These are phyloP conservation scores for Hygrophorus pudorinus DNA, from an alignment of 768 basidiomycete genomes.

Conservation along the genomic window DNA sequence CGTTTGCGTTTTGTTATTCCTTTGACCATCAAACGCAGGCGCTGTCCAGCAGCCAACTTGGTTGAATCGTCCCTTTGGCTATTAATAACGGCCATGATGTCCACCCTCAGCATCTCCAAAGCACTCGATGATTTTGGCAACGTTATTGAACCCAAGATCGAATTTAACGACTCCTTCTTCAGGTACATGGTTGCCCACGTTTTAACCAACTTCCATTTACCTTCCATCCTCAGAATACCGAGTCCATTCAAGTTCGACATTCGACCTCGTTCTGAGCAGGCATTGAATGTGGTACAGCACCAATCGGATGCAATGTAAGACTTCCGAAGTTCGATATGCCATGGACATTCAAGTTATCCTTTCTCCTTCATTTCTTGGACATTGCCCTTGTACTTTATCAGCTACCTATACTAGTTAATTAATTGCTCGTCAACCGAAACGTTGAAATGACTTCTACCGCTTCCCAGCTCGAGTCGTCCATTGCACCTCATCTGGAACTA, in stretches of 20 bases:
- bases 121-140: constrained; percentile 2
- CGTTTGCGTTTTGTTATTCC: too few relatives aligned
- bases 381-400: too few relatives aligned
- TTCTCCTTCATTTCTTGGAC: too few relatives aligned
- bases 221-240: constrained; percentile 26
- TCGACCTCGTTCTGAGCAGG: constrained; percentile 37
- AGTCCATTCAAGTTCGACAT: constrained; percentile 39
- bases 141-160: constrained; percentile 5
- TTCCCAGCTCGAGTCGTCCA: too few relatives aligned
- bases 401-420: not conserved
- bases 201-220: not conserved
- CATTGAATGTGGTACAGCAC: constrained; percentile 14
- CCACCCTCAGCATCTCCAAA: constrained; percentile 8
- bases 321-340: too few relatives aligned
- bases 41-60: constrained; percentile 1
- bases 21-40: not conserved
- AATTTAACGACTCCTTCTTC: too few relatives aligned
- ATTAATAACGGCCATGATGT: constrained; percentile 6
- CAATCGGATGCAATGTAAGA: too few relatives aligned
- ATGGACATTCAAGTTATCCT: too few relatives aligned
- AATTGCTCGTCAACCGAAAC: not conserved
- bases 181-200: too few relatives aligned
- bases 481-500: too few relatives aligned
- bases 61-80: constrained; percentile 10
- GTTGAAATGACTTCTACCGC: too few relatives aligned